Evolutionary conservation across 1,284 basidiomycete genomes (phyloP), one percentile per base, ranked within the genome.

Genomic region (Ustilago shanxiensis): DNA sequence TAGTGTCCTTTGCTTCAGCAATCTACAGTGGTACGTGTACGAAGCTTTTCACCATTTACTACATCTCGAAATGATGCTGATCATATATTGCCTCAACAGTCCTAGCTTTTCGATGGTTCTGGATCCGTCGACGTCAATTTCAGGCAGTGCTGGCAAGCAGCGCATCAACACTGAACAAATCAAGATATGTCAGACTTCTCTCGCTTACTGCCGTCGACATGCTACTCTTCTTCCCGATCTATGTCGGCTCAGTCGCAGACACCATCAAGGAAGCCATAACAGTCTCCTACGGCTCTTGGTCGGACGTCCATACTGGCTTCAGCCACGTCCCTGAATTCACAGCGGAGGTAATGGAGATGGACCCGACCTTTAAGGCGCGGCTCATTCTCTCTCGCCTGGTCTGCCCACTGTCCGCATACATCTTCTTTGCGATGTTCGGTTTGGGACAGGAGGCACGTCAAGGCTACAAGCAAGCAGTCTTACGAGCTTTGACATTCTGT

Each of bases 391-490:
- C 66, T 13, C 37, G 66, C 5, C 26, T 62, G 5, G 57, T 63
- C 0, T 59, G 55, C 9, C 60, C 66, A 1, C 13, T 69, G 2
- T 58, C 60, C 3, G 66, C 29, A 1, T 53, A 33, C 37, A 60
- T 63, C 24, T 69, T 69, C 56, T 69, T 69, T 45, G 56, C 52
- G 4, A 69, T 69, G 66, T 69, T 69, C 28, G 66, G 66, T 11
- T 29, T 69, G 0, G 66, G 66, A 11, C 29, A 51, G 10, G 66
- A 69, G 49, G 51, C 60, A 16, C 56, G 60, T n/a, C 60, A 64
- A 51, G 56, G 54, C 16, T 69, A 69, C 41, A 61, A 61, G 50
- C 24, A 56, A 50, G 54, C 44, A 10, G 16, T 55, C 3, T 5
- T 24, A 2, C 59, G 22, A 18, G 35, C 26, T 6, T 1, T 51